Conservation (phyloP, 345 rosid genomes). For the Mallotus nudiflorus region DNA sequence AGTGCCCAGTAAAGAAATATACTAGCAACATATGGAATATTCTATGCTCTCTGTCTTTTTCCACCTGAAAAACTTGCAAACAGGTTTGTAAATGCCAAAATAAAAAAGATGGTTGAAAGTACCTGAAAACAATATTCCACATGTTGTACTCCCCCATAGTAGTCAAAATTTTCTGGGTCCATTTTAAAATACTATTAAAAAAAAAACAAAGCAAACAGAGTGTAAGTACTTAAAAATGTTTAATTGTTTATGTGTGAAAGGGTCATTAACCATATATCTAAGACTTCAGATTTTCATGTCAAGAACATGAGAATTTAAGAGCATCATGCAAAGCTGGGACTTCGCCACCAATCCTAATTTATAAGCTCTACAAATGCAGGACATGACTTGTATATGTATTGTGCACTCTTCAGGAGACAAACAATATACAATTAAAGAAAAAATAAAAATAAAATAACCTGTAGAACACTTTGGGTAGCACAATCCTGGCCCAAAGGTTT, state of each 20-base stretch:
- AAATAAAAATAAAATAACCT: slow-evolving; percentile 20
- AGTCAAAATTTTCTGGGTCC: slow-evolving; percentile 25
- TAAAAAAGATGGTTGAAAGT: slow-evolving; percentile 1
- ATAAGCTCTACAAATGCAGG: not conserved
- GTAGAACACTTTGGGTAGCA: slow-evolving; percentile 32
- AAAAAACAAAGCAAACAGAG: slow-evolving; percentile 9
- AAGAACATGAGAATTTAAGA: not conserved
- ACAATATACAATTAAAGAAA: slow-evolving; percentile 2
- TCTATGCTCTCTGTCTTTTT: not conserved
- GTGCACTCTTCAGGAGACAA: not conserved
- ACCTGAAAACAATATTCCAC: slow-evolving; percentile 30
- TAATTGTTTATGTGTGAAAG: not conserved
- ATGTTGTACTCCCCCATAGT: slow-evolving; percentile 32
- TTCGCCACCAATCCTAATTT: not conserved
- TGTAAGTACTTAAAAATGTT: slow-evolving; percentile 18
- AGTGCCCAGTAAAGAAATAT: not conserved
- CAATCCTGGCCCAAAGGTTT: slow-evolving; percentile 31
- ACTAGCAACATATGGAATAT: not conserved
- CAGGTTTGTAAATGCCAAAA: slow-evolving; percentile 4
- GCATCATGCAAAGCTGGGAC: slow-evolving; percentile 2
- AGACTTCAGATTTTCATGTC: not conserved
- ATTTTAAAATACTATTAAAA: slow-evolving; percentile 29
- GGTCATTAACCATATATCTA: not conserved
- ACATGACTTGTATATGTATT: not conserved
- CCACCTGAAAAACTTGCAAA: not conserved